Base-by-base conservation (phyloP, 2,329 filamentous ascomycete genomes). In the Aspergillus cejpii region DNA sequence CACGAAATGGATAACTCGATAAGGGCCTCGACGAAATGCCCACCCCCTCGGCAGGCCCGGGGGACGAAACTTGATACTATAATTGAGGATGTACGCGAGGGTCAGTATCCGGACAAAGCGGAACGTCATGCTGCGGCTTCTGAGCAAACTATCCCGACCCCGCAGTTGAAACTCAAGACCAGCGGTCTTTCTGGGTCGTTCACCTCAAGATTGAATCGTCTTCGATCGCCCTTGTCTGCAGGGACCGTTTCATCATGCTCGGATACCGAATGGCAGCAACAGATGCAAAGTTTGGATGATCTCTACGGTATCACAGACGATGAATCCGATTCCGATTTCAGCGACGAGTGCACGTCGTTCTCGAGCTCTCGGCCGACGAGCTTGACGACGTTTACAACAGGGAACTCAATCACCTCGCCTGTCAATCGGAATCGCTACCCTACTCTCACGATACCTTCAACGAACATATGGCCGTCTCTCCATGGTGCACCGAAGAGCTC, bases 291-390 rank as follows among this genome's bases (percentile, higher is more conserved):
- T 52, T 91, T 91, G 57, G 87, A 94, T 66, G 87, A 94, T 57
- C 72, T 95, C 39, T 95, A 95, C 65, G 86, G 92, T 65, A 77
- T 87, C 33, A 89, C 87, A 12, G 88, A 94, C 54, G 81, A 88
- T 43, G 88, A 94, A 56, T 75, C 79, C 43, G 88, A 94, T 56
- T 75, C 79, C 6, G 74, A 79, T 69, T 59, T 68, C 63, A 63
- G 69, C 57, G 63, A 69, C 56, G 50, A 72, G 47, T 71, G 66
- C 43, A 68, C 66, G 63, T 81, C 57, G 58, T 72, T 59, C 60
- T 76, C 62, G 60, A 75, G 57, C 28, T 64, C 68, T 62, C 74
- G 60, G 67, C 78, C 62, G 59, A 75, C 66, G 19, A 74, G 68
- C 60, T 71, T 73, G 56, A 61, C 66, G 15, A 67, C 70, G 15